Base-by-base conservation (phyloP, 257 asterid species). In the Scutellaria galericulata region DNA sequence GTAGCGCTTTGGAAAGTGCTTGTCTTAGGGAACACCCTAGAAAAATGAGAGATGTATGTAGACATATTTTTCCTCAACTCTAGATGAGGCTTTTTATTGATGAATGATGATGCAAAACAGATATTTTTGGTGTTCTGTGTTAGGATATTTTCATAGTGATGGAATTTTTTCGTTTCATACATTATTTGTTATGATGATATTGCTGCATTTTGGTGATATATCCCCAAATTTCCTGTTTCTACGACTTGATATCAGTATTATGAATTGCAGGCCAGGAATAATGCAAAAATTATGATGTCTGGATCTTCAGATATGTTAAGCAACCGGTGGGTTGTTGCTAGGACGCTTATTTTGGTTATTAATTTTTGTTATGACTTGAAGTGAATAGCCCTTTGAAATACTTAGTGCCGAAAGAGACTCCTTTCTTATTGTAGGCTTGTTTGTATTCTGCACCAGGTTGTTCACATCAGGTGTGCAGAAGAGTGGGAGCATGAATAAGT, bases 261-360 rank as follows among this genome's bases (percentile, higher is more conserved):
- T 75, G 52, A 53, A 14, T 65, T 75, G 56, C 84, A 86, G 90
- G 88, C 82, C 57, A 81, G 86, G 70, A 79, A 77, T 71, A 70
- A 86, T 79, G 86, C 88, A 39, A 64, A 80, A 62, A 65, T 79
- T n/a, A 48, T 86, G 78, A 75, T 66, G 53, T 77, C 85, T 73
- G 86, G 83, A 60, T 83, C 84, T 12, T 71, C 78, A 76, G 78
- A 64, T 70, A 70, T 83, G 87, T 85, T 85, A 68, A 78, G 84
- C 83, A 77, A 83, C 77, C 50, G 78, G 87, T 85, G 76, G 40
- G 74, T 71, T 82, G 50, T 64, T 56, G 47, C 76, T 47, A 44
- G 15, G 42, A 67, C 69, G 71, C 59, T 48, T 60, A 20, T 55
- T 39, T 54, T 42, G 4, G 5, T 13, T 24, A 13, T 35, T 18